A percentile compares a stretch with the other conserved stretches of the same genome.
These are phyloP conservation scores for Leccinellum albellum DNA, from an alignment of 768 basidiomycete species.

Conservation along the genomic window DNA sequence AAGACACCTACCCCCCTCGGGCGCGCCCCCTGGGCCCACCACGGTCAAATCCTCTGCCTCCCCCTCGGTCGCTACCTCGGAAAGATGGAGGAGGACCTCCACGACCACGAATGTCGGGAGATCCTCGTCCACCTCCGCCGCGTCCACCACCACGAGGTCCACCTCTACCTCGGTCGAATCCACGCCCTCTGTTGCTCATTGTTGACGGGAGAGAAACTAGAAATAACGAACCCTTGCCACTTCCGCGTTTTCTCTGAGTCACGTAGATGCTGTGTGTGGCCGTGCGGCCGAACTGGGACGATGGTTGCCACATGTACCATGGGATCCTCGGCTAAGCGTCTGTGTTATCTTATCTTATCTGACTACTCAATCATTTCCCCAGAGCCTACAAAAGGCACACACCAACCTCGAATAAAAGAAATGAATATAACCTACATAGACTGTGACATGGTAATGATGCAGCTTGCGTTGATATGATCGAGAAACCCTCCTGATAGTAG, in stretches of 20 bases:
- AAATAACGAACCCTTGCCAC: neutral
- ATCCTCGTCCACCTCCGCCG: slow-evolving; percentile 34
- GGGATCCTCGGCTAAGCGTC: neutral
- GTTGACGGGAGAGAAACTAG: neutral
- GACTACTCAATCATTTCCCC: neutral
- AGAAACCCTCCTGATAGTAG: neutral
- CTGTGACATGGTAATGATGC: neutral
- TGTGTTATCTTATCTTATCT: slow-evolving; percentile 26
- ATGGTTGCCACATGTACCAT: slow-evolving; percentile 5
- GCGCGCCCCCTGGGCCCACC: slow-evolving; percentile 29
- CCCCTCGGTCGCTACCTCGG: slow-evolving; percentile 30
- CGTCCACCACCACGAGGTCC: slow-evolving; percentile 29
- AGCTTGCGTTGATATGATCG: neutral
- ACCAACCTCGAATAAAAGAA: neutral
- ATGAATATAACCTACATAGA: neutral
- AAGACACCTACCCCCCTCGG: slow-evolving; percentile 38
- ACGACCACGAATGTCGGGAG: slow-evolving; percentile 23
- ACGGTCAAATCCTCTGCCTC: slow-evolving; percentile 29
- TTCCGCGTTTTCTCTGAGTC: slow-evolving; percentile 1
- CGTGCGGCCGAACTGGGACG: slow-evolving; percentile 3
- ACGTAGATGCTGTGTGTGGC: slow-evolving; percentile 22
- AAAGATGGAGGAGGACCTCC: slow-evolving; percentile 24
- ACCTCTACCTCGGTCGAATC: slow-evolving; percentile 37
- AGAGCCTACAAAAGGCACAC: neutral
- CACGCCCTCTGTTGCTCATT: slow-evolving; percentile 41